A percentile compares a stretch with the other conserved stretches of the same genome.
These are phyloP conservation scores for Nakazawaea pomicola DNA, from an alignment of 805 yeast genomes.

Conservation along the genomic window DNA sequence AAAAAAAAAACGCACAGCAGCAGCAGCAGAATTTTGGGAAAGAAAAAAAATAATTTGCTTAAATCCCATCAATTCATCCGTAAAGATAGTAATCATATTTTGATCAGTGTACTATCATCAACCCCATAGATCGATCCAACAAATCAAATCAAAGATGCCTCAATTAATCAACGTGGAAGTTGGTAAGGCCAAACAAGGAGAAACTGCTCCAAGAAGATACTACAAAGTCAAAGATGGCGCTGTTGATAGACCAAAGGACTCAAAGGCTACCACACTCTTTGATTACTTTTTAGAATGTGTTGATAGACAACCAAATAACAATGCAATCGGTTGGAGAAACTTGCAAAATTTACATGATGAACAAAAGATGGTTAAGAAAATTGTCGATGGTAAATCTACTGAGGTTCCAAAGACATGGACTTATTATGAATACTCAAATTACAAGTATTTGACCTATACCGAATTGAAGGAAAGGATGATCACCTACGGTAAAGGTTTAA, in stretches of 20 bases:
- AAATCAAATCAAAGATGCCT: constrained; percentile 22
- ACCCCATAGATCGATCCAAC: no score
- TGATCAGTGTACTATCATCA: no score
- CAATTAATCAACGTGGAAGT: constrained; percentile 48
- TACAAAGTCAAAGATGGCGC: constrained; percentile 40
- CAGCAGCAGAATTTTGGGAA: no score
- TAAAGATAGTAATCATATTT: no score
- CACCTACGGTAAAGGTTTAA: constrained; percentile 69
- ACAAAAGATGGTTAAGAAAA: constrained; percentile 65
- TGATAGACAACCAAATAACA: constrained; percentile 44
- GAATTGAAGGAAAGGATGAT: constrained; percentile 48
- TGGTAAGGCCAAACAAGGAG: constrained; percentile 68
- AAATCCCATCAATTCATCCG: no score
- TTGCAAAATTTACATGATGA: constrained; percentile 71
- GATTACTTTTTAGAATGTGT: constrained; percentile 65
- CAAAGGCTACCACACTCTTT: constrained; percentile 61
- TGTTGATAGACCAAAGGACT: constrained; percentile 56
- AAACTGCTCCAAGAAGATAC: constrained; percentile 79
- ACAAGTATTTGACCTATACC: constrained; percentile 58
- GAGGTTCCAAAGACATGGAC: constrained; percentile 84
- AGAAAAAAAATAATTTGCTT: no score
- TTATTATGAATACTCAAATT: constrained; percentile 73
- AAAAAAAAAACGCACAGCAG: no score
- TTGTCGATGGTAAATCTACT: constrained; percentile 68
- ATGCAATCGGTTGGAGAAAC: constrained; percentile 76